A percentile compares a stretch with the other conserved stretches of the same genome.
Evolutionary conservation across 306 rosid species (phyloP).

Genomic region (Delonix regia): DNA sequence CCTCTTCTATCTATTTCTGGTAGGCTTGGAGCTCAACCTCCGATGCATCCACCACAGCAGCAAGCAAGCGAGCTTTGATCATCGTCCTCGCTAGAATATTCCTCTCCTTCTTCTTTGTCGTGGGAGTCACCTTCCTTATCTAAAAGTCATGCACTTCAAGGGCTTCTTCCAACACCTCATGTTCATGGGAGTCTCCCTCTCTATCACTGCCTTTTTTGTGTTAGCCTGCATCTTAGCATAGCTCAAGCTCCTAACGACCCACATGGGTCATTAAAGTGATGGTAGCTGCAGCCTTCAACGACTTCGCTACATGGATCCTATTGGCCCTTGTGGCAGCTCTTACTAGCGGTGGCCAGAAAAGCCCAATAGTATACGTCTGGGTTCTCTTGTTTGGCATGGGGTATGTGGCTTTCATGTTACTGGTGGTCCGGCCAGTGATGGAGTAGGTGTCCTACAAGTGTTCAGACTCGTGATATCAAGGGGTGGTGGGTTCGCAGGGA

Average conservation of each 20-base stretch:
- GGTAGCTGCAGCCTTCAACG: conserved; percentile 89
- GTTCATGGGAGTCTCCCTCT: conserved; percentile 81
- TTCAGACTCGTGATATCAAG: conserved; percentile 71
- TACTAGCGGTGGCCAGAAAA: conserved; percentile 30
- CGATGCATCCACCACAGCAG: conserved; percentile 63
- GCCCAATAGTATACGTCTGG: conserved; percentile 13
- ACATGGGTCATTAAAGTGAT: conserved; percentile 74
- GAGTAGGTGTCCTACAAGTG: conserved; percentile 12
- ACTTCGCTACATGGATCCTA: conserved; percentile 81
- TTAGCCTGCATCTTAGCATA: conserved; percentile 85
- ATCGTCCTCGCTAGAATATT: conserved; percentile 74
- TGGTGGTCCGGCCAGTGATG: conserved; percentile 30
- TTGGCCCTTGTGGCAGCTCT: conserved; percentile 74
- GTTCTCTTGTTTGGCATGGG: conserved; percentile 35
- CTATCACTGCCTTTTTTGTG: conserved; percentile 87
- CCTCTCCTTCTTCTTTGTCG: conserved; percentile 64
- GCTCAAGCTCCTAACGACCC: conserved; percentile 71
- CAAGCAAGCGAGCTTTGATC: conserved; percentile 48
- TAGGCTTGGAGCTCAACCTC: conserved; percentile 74
- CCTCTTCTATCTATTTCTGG: conserved; percentile 72
- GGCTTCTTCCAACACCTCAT: conserved; percentile 51
- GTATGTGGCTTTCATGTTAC: conserved; percentile 28
- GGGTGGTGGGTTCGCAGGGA: conserved; percentile 56
- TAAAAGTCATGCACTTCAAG: conserved; percentile 46
- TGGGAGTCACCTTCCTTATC: conserved; percentile 59